Conservation (phyloP, 2,329 filamentous ascomycete genomes). For the Colletotrichum aenigma region DNA sequence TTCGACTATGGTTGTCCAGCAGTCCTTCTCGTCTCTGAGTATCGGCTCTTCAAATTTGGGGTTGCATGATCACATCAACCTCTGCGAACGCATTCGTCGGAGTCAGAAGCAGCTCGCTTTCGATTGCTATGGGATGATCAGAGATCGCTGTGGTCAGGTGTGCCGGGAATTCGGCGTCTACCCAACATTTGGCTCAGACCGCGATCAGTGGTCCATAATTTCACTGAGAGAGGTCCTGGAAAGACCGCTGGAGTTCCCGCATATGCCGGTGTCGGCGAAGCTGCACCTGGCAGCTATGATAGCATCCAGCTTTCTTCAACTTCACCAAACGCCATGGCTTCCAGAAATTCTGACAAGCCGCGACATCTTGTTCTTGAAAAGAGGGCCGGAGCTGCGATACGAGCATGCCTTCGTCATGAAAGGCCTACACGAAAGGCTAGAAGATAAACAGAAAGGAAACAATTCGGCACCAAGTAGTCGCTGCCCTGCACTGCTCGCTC, state of each 20-base stretch:
- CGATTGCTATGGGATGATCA: background rate
- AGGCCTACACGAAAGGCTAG: background rate
- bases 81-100: background rate
- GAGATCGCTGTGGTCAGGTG: background rate
- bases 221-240: conserved; percentile 12
- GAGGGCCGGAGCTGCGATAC: background rate
- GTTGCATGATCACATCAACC: background rate
- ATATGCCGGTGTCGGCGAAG: background rate
- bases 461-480: background rate
- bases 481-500: conserved; percentile 12
- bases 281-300: conserved; percentile 22
- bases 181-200: background rate
- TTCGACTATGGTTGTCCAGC: background rate
- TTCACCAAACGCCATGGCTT: conserved; percentile 27
- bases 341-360: background rate
- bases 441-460: background rate
- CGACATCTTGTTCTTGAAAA: conserved; percentile 20
- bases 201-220: background rate
- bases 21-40: rapidly evolving
- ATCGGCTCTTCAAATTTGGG: rapidly evolving
- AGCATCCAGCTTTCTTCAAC: conserved; percentile 25
- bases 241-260: background rate
- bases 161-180: background rate
- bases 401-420: conserved; percentile 7
- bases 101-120: background rate